These are phyloP conservation scores for Talaromyces nanjingensis DNA, from an alignment of 495 filamentous ascomycete species.

Conservation along the genomic window DNA sequence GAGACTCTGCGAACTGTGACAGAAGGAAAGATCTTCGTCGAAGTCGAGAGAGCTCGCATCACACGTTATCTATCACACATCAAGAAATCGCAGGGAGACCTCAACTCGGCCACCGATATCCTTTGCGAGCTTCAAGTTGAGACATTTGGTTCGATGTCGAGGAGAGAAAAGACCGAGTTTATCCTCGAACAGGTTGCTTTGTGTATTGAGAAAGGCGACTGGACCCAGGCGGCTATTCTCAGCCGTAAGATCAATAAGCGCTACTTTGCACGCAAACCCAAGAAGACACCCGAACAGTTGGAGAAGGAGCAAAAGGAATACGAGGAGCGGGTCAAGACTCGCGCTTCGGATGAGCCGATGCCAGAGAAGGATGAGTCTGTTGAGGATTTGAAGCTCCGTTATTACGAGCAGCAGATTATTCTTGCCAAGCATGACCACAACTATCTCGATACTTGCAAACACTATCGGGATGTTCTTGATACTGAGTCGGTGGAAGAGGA, in stretches of 20 bases:
- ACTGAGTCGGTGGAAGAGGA: slow-evolving; percentile 91
- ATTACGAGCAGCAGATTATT: slow-evolving; percentile 93
- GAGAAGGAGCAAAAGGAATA: slow-evolving; percentile 83
- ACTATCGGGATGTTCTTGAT: slow-evolving; percentile 92
- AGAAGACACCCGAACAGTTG: slow-evolving; percentile 77
- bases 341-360: slow-evolving; percentile 61
- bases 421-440: slow-evolving; percentile 94
- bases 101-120: slow-evolving; percentile 82
- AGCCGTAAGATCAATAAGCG: slow-evolving; percentile 93
- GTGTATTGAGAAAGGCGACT: slow-evolving; percentile 93
- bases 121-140: slow-evolving; percentile 97
- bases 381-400: slow-evolving; percentile 90
- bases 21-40: slow-evolving; percentile 99
- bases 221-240: slow-evolving; percentile 90
- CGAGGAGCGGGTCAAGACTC: slow-evolving; percentile 71
- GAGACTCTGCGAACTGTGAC: slow-evolving; percentile 94
- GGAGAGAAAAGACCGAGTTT: slow-evolving; percentile 96
- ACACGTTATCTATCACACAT: slow-evolving; percentile 93
- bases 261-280: slow-evolving; percentile 82
- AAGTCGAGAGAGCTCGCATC: slow-evolving; percentile 93
- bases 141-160: slow-evolving; percentile 96
- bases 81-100: slow-evolving; percentile 89
- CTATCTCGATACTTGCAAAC: slow-evolving; percentile 94
- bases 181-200: slow-evolving; percentile 91
- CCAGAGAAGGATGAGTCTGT: slow-evolving; percentile 80